Base-by-base conservation (phyloP, 1,284 basidiomycete genomes). In the Malassezia caprae region DNA sequence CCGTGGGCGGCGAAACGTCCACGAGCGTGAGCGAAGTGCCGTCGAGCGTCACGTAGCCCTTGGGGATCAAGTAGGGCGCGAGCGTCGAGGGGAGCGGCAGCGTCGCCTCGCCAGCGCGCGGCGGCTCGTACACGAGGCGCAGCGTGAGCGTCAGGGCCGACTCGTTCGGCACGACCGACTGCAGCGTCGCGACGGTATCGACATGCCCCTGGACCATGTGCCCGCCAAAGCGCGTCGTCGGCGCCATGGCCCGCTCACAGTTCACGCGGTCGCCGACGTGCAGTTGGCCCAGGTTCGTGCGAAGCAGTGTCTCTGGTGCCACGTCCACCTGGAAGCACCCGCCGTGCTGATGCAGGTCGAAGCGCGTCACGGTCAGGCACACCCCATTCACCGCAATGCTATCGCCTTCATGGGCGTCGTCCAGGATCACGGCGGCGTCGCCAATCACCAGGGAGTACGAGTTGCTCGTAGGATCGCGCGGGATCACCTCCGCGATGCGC, bases 1-100 rank as follows among this genome's bases (percentile, higher is more conserved):
- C 71, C 2, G 56, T 52, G 11, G 67, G 58, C 4, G 70, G 62
- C 1, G 65, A 68, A 24, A 96, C 88, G 32, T 79, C 79, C 0
- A 91, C 96, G 61, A 99, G 72, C 0, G 93, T 99, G 44, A 99
- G 79, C 2, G 90, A 94, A 2, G 91, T 83, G 19, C 94, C 93
- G 75, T 99, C 93, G 61, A 99, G 83, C 10, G 91, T 84, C 53
- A 98, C 81, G 75, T 91, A 99, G 48, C 93, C 93, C 76, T 99
- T 99, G n/a, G 86, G 83, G 58, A 98, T 87, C 61, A 98, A 79
- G 74, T 89, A 94, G 0, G 82, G 84, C 51, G 90, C 78, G 28
- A 88, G 79, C 5, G 81, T 85, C 30, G 82, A 83, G 44, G 82
- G 83, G 78, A 4, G 83, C 79, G 48, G 96, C 0, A 73, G 60